A percentile compares a stretch with the other conserved stretches of the same genome.
These are phyloP conservation scores for Jaenimonas drosophilae DNA, from an alignment of 208 protist species.

Conservation along the genomic window DNA sequence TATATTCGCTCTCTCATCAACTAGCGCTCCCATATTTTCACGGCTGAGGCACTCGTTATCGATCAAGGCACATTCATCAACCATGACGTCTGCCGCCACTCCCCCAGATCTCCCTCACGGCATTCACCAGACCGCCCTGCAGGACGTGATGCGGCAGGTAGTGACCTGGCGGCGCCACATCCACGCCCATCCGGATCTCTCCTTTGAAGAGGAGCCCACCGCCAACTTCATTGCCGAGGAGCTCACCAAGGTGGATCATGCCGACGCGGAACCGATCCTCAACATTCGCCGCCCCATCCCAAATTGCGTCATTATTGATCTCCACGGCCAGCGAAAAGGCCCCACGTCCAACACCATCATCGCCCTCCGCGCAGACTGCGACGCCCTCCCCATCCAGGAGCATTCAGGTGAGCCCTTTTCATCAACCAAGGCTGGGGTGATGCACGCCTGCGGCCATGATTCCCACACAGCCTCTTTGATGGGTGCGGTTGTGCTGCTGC, in stretches of 20 bases:
- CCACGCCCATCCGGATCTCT: constrained; percentile 34
- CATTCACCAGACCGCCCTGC: constrained; percentile 25
- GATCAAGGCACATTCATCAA: no score
- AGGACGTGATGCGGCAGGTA: constrained; percentile 20
- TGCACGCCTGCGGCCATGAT: constrained; percentile 57
- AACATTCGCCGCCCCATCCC: constrained; percentile 29
- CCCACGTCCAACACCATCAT: constrained; percentile 2
- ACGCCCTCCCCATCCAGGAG: constrained; percentile 51
- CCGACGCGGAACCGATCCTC: constrained; percentile 15
- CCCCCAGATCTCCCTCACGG: no score
- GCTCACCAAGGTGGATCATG: constrained; percentile 16
- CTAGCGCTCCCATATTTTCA: no score
- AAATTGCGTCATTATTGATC: constrained; percentile 11
- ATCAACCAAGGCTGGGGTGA: constrained; percentile 31
- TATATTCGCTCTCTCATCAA: no score
- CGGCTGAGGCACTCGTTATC: no score
- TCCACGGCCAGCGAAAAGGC: not conserved
- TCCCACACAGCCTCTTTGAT: constrained; percentile 47
- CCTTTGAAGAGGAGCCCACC: constrained; percentile 30
- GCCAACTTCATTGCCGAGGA: constrained; percentile 31
- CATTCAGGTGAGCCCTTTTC: constrained; percentile 26
- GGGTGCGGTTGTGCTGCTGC: constrained; percentile 38
- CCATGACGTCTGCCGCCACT: no score
- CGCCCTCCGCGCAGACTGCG: constrained; percentile 42
- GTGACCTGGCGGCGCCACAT: constrained; percentile 52